These are phyloP conservation scores for Vaccinium myrtillus DNA, from an alignment of 148 eudicot species.

Conservation along the genomic window DNA sequence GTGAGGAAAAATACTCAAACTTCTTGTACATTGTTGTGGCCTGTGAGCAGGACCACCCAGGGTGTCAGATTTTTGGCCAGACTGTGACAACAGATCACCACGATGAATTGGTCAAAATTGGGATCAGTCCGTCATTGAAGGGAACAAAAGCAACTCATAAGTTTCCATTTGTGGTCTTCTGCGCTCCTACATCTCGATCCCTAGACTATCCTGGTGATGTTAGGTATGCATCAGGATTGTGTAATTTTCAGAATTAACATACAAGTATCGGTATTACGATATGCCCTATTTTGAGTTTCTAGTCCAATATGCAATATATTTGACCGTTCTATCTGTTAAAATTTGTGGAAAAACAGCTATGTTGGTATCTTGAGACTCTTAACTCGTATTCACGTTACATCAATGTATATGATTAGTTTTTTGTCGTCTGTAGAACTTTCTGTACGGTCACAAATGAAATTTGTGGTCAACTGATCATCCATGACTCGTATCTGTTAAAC, in stretches of 20 bases:
- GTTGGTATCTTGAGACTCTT: neutral
- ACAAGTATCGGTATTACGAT: neutral
- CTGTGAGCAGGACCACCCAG: constrained; percentile 58
- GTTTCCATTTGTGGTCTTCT: constrained; percentile 76
- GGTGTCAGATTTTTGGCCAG: constrained; percentile 70
- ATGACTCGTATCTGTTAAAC: neutral
- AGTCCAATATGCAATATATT: neutral
- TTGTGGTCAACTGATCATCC: neutral
- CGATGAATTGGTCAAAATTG: constrained; percentile 59
- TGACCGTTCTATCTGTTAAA: neutral
- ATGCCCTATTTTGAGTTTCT: neutral
- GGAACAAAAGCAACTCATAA: constrained; percentile 35
- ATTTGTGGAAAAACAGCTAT: neutral
- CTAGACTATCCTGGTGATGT: constrained; percentile 76
- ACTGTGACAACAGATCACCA: constrained; percentile 73
- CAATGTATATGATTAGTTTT: neutral
- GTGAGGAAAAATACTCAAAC: neutral
- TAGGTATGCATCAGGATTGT: constrained; percentile 36
- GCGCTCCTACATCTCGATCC: constrained; percentile 75
- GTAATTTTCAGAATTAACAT: constrained; percentile 1
- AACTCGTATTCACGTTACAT: neutral
- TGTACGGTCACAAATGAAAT: neutral
- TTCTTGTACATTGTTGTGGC: neutral
- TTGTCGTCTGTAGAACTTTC: neutral
- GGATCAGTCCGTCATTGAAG: constrained; percentile 66